A percentile compares a stretch with the other conserved stretches of the same genome.
Conservation (phyloP, 2,329 filamentous ascomycete species). For the Hypoxylon sp. region DNA sequence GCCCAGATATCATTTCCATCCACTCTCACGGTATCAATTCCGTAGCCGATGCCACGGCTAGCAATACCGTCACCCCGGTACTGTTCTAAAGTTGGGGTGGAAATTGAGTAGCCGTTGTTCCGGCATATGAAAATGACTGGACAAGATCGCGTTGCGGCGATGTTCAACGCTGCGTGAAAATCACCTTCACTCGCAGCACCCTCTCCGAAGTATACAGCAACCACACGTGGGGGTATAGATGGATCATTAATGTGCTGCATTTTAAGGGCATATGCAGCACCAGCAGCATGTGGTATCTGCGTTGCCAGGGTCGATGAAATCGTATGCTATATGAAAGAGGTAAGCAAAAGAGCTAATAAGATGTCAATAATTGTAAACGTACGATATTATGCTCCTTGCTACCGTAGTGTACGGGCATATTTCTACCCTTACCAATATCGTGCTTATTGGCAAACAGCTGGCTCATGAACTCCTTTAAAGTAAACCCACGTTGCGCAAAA, state of each 20-base stretch:
- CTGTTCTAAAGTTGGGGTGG: constrained; percentile 89
- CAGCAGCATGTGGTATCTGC: constrained; percentile 89
- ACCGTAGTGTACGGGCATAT: constrained; percentile 98
- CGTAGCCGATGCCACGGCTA: constrained; percentile 87
- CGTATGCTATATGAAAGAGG: constrained; percentile 73
- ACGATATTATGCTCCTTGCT: constrained; percentile 87
- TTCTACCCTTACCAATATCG: constrained; percentile 85
- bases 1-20: constrained; percentile 97
- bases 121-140: constrained; percentile 92
- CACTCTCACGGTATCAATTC: constrained; percentile 92
- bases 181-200: constrained; percentile 92
- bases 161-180: constrained; percentile 92
- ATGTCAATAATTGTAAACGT: constrained; percentile 53
- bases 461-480: constrained; percentile 90
- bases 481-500: constrained; percentile 90
- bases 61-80: constrained; percentile 94
- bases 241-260: constrained; percentile 82
- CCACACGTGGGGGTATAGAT: constrained; percentile 76
- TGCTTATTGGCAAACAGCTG: constrained; percentile 91
- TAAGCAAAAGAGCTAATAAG: constrained; percentile 32
- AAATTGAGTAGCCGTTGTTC: constrained; percentile 94
- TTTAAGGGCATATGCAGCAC: constrained; percentile 90
- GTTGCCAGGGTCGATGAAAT: constrained; percentile 89
- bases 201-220: constrained; percentile 90
- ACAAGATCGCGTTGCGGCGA: constrained; percentile 89